A percentile compares a stretch with the other conserved stretches of the same genome.
Evolutionary conservation across 352 stramenopile genomes (phyloP).

Genomic region (Thalassiosira mediterranea): DNA sequence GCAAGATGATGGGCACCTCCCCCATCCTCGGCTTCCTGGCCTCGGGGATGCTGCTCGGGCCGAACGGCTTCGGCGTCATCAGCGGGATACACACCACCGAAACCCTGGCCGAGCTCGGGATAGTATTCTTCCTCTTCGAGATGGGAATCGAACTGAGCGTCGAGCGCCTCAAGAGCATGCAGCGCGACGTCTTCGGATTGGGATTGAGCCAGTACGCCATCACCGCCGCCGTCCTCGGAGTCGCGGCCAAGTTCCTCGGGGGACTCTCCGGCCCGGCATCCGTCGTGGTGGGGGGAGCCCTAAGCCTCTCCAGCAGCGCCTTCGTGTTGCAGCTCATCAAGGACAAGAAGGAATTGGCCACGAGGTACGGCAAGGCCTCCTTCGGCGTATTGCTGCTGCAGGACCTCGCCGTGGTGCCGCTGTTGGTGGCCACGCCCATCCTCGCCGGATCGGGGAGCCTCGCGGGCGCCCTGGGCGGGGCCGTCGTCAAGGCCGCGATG

Average conservation of each 20-base stretch:
- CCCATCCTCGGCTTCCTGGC: conserved; percentile 88
- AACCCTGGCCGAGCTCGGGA: conserved; percentile 86
- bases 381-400: conserved; percentile 89
- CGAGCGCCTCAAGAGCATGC: conserved; percentile 85
- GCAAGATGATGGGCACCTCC: conserved; percentile 80
- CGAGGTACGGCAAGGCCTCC: conserved; percentile 84
- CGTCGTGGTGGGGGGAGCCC: conserved; percentile 84
- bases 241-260: conserved; percentile 62
- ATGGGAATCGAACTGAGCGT: conserved; percentile 89
- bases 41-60: conserved; percentile 85
- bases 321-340: conserved; percentile 88
- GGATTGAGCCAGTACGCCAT: conserved; percentile 83
- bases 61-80: conserved; percentile 86
- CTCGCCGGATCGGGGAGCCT: conserved; percentile 81
- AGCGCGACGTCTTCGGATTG: conserved; percentile 87
- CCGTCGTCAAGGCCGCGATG: conserved; percentile 84
- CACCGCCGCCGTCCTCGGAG: conserved; percentile 45
- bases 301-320: conserved; percentile 85
- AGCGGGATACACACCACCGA: conserved; percentile 77
- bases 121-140: conserved; percentile 91
- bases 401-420: conserved; percentile 87
- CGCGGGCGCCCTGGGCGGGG: conserved; percentile 77
- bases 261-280: conserved; percentile 65
- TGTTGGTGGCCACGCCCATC: conserved; percentile 87
- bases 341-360: conserved; percentile 85